phyloP scores from a whole-genome alignment of 305 asterid species.

The Solanum hybrid region DNA sequence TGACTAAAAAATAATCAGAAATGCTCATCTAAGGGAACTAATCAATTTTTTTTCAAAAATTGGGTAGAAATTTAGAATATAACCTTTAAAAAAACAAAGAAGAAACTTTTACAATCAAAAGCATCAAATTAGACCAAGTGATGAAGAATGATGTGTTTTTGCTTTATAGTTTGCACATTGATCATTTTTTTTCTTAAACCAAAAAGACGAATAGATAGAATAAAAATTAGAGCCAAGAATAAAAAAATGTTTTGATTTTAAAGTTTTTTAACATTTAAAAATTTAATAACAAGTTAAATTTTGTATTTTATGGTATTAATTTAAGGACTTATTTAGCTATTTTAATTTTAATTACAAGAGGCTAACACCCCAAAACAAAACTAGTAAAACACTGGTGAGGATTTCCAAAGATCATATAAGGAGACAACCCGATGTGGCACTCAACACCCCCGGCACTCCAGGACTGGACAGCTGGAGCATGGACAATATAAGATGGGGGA shows the following conservation, averaged over 20 bases:
- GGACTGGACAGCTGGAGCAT: neutral
- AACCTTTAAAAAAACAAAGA: neutral
- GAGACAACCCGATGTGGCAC: neutral
- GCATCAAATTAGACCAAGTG: neutral
- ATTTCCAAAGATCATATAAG: neutral
- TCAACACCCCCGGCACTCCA: neutral
- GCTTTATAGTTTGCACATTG: neutral
- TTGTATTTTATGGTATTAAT: neutral
- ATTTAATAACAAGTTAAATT: neutral
- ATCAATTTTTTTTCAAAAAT: neutral
- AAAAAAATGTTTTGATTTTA: neutral
- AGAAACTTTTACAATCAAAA: neutral
- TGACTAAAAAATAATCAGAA: neutral
- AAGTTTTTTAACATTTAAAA: neutral
- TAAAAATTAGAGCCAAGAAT: neutral
- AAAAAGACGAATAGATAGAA: neutral
- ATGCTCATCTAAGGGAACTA: too few species aligned
- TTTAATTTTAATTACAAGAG: neutral
- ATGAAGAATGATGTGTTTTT: neutral
- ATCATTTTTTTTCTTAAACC: neutral
- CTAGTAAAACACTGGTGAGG: neutral
- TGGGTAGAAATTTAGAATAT: neutral
- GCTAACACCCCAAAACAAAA: neutral
- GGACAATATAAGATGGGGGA: neutral
- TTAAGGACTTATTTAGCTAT: neutral